Evolutionary conservation across 345 rosid species (phyloP), one percentile per base, ranked within the genome.

Genomic region (Rhodomyrtus tomentosa): DNA sequence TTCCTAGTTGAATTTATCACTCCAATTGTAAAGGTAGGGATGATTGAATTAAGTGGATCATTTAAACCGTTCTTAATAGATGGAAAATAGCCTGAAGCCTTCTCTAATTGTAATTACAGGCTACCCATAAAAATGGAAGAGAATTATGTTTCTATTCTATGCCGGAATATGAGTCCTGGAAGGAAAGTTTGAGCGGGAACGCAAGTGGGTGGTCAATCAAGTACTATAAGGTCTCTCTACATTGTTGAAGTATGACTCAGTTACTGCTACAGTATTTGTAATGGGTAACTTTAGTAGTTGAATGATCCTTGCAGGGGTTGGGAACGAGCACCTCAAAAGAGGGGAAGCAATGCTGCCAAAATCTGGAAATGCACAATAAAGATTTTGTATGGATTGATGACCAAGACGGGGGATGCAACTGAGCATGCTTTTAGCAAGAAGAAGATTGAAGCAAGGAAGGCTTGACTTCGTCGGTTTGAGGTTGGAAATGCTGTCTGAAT

Each of bases 371-470:
- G 89, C 98, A 96, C 92, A 92, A 88, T 90, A 98, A 98, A 82
- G 99, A 98, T 88, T 98, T 98, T 85, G 74, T 91, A 20, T 98
- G 99, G 99, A 86, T 50, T 68, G 91, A 89, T 86, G 97, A 96
- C 13, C 89, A 90, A 84, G 99, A 96, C 87, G 97, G 98, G 98
- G 24, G 98, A 96, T 2, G 92, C 97, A n/a, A 98, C 96, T 81
- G 99, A 98, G 89, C 98, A 96, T 84, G 99, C 99, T 11, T 98
- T 98, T 85, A 96, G 99, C 88, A 98, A 94, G 90, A 98, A 94
- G 91, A 98, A 96, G 91, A 93, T 95, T 1, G 98, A 96, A 58
- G 98, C 96, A 29, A 92, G 99, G 85, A 98, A 98, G 88, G 92
- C 87, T 82, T 98, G 99, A 99, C 95, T 98, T 81, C 89, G 92